These are phyloP conservation scores for Psidium friedrichsthalianum DNA, from an alignment of 345 rosid species.

Conservation along the genomic window DNA sequence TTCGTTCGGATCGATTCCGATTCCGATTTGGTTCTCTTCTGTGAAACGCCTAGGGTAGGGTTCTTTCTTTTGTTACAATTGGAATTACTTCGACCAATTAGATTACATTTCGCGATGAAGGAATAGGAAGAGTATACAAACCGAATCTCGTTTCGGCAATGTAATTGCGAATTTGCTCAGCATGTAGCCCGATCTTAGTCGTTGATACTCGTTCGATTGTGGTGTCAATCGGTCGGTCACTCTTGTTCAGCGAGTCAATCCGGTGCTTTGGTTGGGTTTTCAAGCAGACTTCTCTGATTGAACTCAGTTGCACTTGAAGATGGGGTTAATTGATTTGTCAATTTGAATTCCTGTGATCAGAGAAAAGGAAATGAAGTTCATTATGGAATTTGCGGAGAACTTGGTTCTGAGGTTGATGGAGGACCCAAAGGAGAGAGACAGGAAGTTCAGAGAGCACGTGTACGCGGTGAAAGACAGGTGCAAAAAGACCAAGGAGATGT, in stretches of 20 bases:
- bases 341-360: neutral
- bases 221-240: neutral
- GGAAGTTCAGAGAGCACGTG: conserved; percentile 64
- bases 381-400: conserved; percentile 95
- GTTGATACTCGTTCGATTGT: neutral
- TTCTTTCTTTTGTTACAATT: neutral
- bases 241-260: neutral
- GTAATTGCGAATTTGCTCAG: neutral
- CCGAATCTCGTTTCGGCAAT: neutral
- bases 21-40: neutral
- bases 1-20: neutral
- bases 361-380: conserved; percentile 44
- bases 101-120: neutral
- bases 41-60: neutral
- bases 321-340: neutral
- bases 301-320: neutral
- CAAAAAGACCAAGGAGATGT: conserved; percentile 92
- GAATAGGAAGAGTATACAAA: neutral
- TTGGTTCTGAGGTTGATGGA: conserved; percentile 83
- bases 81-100: neutral
- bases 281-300: neutral
- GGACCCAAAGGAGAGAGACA: conserved; percentile 89
- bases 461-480: conserved; percentile 66
- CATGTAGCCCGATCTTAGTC: neutral
- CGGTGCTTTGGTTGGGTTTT: neutral